Conservation (phyloP, 2,329 filamentous ascomycete species). For the Fusarium sp. region DNA sequence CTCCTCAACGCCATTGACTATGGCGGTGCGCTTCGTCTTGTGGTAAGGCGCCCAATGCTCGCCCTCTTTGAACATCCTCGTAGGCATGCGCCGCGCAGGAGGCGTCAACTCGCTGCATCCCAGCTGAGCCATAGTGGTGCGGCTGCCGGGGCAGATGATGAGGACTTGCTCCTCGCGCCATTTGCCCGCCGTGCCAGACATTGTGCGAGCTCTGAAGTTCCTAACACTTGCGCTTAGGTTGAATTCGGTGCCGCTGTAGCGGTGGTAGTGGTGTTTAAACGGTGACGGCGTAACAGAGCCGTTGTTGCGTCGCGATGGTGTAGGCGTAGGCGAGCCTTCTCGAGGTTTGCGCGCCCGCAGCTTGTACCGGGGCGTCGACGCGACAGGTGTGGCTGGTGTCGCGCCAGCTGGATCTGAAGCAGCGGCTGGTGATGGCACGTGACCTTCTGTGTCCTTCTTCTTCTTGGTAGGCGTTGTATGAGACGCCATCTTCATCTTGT, state of each 20-base stretch:
- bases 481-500: slow-evolving; percentile 7
- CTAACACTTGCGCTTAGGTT: slow-evolving; percentile 13
- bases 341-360: slow-evolving; percentile 46
- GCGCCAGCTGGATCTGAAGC: slow-evolving; percentile 7
- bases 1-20: slow-evolving; percentile 62
- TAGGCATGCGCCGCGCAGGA: slow-evolving; percentile 86
- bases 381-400: slow-evolving; percentile 35
- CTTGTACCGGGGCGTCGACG: slow-evolving; percentile 42
- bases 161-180: slow-evolving; percentile 75
- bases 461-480: slow-evolving; percentile 21
- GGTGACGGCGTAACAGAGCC: slow-evolving; percentile 28
- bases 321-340: slow-evolving; percentile 37
- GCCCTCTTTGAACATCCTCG: slow-evolving; percentile 93
- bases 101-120: slow-evolving; percentile 92
- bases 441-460: slow-evolving; percentile 7
- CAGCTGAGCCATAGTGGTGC: slow-evolving; percentile 90
- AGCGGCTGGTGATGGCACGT: slow-evolving; percentile 33
- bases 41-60: slow-evolving; percentile 83
- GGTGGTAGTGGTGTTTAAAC: slow-evolving; percentile 15
- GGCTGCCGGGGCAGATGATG: slow-evolving; percentile 85
- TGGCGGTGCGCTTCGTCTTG: slow-evolving; percentile 75
- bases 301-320: slow-evolving; percentile 40
- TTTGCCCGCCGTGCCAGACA: slow-evolving; percentile 70
- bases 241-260: neutral
- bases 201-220: slow-evolving; percentile 51